These are phyloP conservation scores for Francoa sonchifolia DNA, from an alignment of 441 rosid genomes.

Conservation along the genomic window DNA sequence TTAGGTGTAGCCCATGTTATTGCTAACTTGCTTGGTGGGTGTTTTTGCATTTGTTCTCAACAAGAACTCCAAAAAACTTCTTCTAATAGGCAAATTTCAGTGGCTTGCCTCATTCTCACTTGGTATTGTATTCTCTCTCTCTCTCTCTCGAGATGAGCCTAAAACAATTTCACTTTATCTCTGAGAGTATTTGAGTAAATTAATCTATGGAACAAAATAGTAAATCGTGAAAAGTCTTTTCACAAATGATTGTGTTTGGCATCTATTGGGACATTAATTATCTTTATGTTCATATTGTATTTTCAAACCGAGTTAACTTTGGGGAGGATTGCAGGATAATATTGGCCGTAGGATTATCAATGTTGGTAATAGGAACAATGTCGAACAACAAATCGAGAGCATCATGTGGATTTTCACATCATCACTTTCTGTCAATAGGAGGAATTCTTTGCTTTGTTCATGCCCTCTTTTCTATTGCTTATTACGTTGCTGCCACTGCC, in stretches of 20 bases:
- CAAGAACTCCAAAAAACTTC: slow-evolving; percentile 63
- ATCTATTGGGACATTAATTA: too few relatives aligned
- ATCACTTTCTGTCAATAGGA: slow-evolving; percentile 71
- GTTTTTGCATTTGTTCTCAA: slow-evolving; percentile 69
- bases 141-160: too few relatives aligned
- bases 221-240: too few relatives aligned
- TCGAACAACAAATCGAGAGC: slow-evolving; percentile 59
- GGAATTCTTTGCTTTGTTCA: slow-evolving; percentile 79
- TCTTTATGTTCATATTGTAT: too few relatives aligned
- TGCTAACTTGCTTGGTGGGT: slow-evolving; percentile 69
- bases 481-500: slow-evolving; percentile 71
- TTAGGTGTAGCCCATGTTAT: slow-evolving; percentile 59
- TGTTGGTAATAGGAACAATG: slow-evolving; percentile 64
- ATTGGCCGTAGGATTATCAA: slow-evolving; percentile 54
- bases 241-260: too few relatives aligned
- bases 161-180: not conserved
- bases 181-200: too few relatives aligned
- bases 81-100: slow-evolving; percentile 49
- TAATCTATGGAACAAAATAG: too few relatives aligned
- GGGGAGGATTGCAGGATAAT: slow-evolving; percentile 47
- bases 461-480: slow-evolving; percentile 61
- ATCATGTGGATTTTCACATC: slow-evolving; percentile 81
- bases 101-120: slow-evolving; percentile 59
- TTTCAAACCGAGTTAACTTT: too few relatives aligned
- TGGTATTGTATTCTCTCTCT: slow-evolving; percentile 32